Conservation (phyloP, 176 grass and related monocot genomes). For the Oryza australiensis region DNA sequence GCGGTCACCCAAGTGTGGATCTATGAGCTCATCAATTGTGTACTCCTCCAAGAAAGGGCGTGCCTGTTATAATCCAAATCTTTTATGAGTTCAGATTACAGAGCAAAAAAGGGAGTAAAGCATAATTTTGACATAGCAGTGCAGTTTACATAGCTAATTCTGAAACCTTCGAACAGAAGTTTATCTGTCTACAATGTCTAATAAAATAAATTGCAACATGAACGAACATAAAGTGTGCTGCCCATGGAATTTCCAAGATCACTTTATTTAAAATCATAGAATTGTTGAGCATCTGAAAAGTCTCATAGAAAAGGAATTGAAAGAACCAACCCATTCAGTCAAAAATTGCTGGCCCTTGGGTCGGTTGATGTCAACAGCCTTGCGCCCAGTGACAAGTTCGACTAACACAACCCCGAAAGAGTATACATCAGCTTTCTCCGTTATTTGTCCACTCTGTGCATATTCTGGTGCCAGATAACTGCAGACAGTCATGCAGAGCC, state of each 20-base stretch:
- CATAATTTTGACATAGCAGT: constrained; percentile 7
- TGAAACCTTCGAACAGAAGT: not conserved
- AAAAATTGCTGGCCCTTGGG: constrained; percentile 97
- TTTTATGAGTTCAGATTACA: constrained; percentile 8
- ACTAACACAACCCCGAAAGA: constrained; percentile 95
- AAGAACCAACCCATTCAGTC: constrained; percentile 89
- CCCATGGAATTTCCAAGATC: not conserved
- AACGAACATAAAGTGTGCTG: constrained; percentile 1
- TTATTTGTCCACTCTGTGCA: constrained; percentile 96
- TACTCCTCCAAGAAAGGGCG: constrained; percentile 71
- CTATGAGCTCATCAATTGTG: constrained; percentile 65
- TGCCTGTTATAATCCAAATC: constrained; percentile 49
- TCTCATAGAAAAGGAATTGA: not conserved
- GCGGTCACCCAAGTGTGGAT: constrained; percentile 63
- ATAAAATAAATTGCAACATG: not conserved
- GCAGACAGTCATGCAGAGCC: constrained; percentile 15
- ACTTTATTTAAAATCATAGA: not conserved
- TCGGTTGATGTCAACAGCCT: constrained; percentile 94
- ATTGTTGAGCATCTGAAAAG: not conserved
- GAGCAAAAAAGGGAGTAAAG: not conserved
- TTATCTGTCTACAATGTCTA: not conserved
- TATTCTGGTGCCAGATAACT: constrained; percentile 93
- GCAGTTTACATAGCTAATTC: not conserved
- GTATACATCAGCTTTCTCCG: constrained; percentile 97
- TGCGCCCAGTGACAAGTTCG: constrained; percentile 91